Evolutionary conservation across 129 eudicot species (phyloP), one percentile per base, ranked within the genome.

Genomic region (Tagetes erecta): DNA sequence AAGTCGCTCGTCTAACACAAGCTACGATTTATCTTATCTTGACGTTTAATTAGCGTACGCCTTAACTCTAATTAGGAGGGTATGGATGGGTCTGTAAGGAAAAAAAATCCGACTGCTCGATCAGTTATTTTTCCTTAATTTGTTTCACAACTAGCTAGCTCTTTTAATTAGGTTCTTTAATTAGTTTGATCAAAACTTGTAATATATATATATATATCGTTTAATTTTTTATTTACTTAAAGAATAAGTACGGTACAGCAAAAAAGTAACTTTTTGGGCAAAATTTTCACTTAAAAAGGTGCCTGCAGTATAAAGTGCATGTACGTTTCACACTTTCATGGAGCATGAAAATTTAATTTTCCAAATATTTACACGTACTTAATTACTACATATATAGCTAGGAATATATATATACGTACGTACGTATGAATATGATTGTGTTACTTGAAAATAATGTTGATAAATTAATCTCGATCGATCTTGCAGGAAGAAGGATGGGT

Each of bases 401-500:
- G 27, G 27, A 20, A 20, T 20, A 20, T 20, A 20, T 20, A 20
- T 20, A 20, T 20, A 20, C 27, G 27, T 20, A 20, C 27, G 27
- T 20, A 20, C 27, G 27, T 20, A 20, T 20, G 27, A 20, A 20
- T 20, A 36, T 53, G n/a, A 7, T 37, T 7, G 36, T 45, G 27
- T 27, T 10, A 68, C 47, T 7, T 66, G 13, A 6, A 1, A 9
- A 4, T 67, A 30, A 64, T 62, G 72, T 20, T 20, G 27, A 20
- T 20, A 20, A 20, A 20, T 20, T 20, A 20, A 20, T 20, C 62
- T 69, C 11, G 8, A 63, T 50, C 14, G 27, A 20, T 68, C 8
- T 58, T 58, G 77, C 89, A 90, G 96, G 96, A 90, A 82, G 96
- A 91, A 83, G 98, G 98, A 41, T 92, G 98, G 98, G 98, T 92